phyloP scores from a whole-genome alignment of 768 basidiomycete species.

The Thelephora ganbajun region DNA sequence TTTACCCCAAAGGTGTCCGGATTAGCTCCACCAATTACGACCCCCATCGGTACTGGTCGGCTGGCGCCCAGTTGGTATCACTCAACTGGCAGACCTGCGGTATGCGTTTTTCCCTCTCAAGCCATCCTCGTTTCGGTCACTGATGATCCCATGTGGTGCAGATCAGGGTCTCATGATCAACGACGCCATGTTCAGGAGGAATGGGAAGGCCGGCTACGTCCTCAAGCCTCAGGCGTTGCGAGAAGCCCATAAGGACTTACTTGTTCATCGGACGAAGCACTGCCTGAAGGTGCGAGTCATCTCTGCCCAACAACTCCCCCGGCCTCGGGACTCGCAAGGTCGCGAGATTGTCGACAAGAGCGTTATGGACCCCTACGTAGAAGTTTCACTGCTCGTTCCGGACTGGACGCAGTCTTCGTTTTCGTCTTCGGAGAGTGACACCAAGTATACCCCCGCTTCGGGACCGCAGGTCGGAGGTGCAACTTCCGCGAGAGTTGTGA shows the following conservation, averaged over 20 bases:
- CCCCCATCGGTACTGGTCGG: constrained; percentile 82
- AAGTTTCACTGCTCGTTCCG: constrained; percentile 65
- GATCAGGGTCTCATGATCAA: constrained; percentile 89
- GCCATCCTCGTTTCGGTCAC: not conserved
- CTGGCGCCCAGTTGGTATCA: constrained; percentile 81
- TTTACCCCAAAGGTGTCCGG: constrained; percentile 77
- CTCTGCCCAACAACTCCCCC: constrained; percentile 84
- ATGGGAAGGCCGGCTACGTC: constrained; percentile 81
- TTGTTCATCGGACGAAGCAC: constrained; percentile 40
- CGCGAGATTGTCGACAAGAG: constrained; percentile 47
- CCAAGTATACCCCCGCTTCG: constrained; percentile 8
- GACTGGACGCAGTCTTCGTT: constrained; percentile 40
- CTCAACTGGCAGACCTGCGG: constrained; percentile 97
- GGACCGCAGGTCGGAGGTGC: constrained; percentile 12
- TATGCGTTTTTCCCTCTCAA: constrained; percentile 21
- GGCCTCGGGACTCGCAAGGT: constrained; percentile 46
- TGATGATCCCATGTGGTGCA: constrained; percentile 16
- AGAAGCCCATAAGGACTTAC: constrained; percentile 42
- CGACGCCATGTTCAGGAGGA: constrained; percentile 88
- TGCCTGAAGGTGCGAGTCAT: constrained; percentile 60
- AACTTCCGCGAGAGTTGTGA: constrained; percentile 30
- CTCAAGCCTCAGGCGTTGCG: constrained; percentile 76
- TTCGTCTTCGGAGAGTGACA: constrained; percentile 4
- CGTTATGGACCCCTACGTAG: constrained; percentile 61
- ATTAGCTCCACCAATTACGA: constrained; percentile 79